Evolutionary conservation across 1,284 basidiomycete genomes (phyloP), one percentile per base, ranked within the genome.

Genomic region (Malassezia nana): DNA sequence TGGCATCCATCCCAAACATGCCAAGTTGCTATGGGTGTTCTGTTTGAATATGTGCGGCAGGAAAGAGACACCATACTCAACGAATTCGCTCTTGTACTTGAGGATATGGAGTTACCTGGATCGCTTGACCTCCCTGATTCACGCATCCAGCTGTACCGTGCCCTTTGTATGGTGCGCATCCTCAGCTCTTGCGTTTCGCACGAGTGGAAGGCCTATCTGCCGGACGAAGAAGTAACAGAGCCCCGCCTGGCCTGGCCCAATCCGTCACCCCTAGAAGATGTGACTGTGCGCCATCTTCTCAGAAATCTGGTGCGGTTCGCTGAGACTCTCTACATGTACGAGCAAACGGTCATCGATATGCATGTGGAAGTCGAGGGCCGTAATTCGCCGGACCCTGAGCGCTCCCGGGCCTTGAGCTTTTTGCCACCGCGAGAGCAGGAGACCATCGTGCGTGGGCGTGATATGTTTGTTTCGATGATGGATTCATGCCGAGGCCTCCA

Each of bases 151-250:
- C 32, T 51, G 16, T 30, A 51, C 32, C 42, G 25, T 6, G 9
- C 18, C 6, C 13, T 46, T 15, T 46, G 50, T 28, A 18, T 52
- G 20, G 15, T 44, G 18, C 50, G 50, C 9, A 13, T 52, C 18
- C 22, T 52, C 15, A n/a, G 16, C 9, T 26, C 43, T 6, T 52
- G 50, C 32, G 6, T 46, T 4, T 35, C 30, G 18, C 16, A 49
- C 38, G 35, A 49, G 13, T 49, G 46, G 46, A 22, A 16, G 12
- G 22, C n/a, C 3, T 25, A 41, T 24, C 32, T 39, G 38, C 6
- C 25, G 13, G 45, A 47, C 9, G 32, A 47, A 16, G 16, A 15
- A 4, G 20, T 16, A 9, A 8, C 38, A n/a, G n/a, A 33, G 20
- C 20, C 25, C 13, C 16, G 18, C 38, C 25, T n/a, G 25, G 26